These are phyloP conservation scores for Cyberlindnera xishuangbannaensis DNA, from an alignment of 805 yeast species.

Conservation along the genomic window DNA sequence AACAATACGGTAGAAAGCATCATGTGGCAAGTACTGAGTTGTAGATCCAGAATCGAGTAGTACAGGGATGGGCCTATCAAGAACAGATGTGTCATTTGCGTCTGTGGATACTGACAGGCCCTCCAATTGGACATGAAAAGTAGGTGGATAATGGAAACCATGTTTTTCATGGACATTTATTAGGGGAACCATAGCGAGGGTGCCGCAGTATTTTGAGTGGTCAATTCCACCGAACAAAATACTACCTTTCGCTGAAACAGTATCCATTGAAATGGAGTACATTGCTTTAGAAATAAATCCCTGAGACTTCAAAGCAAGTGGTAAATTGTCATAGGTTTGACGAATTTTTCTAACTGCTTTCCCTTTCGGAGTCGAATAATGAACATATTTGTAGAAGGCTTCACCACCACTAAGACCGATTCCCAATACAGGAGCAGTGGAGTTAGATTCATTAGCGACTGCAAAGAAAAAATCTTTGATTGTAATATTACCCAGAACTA, in stretches of 20 bases:
- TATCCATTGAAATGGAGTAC: conserved; percentile 49
- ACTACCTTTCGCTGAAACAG: conserved; percentile 35
- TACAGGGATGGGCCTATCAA: conserved; percentile 10
- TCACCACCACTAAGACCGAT: conserved; percentile 64
- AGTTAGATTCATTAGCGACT: conserved; percentile 52
- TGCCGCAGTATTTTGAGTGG: conserved; percentile 45
- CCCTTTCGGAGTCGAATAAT: conserved; percentile 25
- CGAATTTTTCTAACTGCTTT: conserved; percentile 3
- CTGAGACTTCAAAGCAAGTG: conserved; percentile 45
- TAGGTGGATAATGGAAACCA: conserved; percentile 33
- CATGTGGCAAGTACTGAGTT: conserved; percentile 37
- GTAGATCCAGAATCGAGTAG: conserved; percentile 57
- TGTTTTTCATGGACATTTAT: conserved; percentile 25
- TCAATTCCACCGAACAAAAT: conserved; percentile 20
- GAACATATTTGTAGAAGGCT: conserved; percentile 19
- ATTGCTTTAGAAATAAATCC: conserved; percentile 46
- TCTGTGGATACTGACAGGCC: conserved; percentile 33
- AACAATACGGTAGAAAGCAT: conserved; percentile 14
- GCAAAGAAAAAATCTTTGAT: conserved; percentile 58
- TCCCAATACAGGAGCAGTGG: conserved; percentile 59
- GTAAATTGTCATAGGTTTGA: conserved; percentile 51
- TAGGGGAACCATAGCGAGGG: conserved; percentile 37
- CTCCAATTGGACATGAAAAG: conserved; percentile 18
- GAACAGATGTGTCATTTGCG: conserved; percentile 5
- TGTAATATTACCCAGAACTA: conserved; percentile 36